Evolutionary conservation across 768 basidiomycete genomes (phyloP), one percentile per base, ranked within the genome.

Genomic region (Clitopilus passeckerianus): DNA sequence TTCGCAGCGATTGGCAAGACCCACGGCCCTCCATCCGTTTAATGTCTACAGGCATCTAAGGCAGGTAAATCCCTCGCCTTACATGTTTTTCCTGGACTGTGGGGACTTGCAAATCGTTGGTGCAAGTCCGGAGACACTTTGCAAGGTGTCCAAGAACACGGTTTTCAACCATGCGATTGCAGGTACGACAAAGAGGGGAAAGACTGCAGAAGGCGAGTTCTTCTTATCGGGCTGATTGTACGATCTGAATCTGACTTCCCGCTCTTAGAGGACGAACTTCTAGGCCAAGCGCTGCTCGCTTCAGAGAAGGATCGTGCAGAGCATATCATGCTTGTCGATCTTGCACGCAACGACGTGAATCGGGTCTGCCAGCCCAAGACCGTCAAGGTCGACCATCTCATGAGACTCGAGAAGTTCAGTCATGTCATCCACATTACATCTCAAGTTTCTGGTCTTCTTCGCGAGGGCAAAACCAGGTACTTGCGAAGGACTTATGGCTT

Each of bases 131-230:
- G 97, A 99, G 74, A 98, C 95, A 5, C 78, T 99, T 4, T 98
- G 97, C 76, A 98, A 95, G 71, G 94, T 99, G 22, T 88, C 93
- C 72, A 83, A 79, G 67, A 91, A 94, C 68, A 87, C 91, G 59
- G 96, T 99, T 4, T 96, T 82, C 72, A 98, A 98, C 67, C 97
- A 99, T 69, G 97, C 97, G 12, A 98, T 99, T 59, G 97, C 97
- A 10, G 97, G 97, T 12, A 99, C 97, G 1, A 90, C 89, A 24
- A 86, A 86, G 70, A 77, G 97, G 67, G 97, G 97, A 0, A 87
- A 88, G 72, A 91, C 88, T 6, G 74, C 78, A 0, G 91, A 93
- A 79, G 96, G 96, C 94, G 54, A 58, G 86, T 61, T 16, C 18
- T 62, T 57, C 3, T 24, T 58, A 30, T 33, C 12, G 50, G 37